Conservation (phyloP, 257 asterid genomes). For the Plectranthus barbatus region DNA sequence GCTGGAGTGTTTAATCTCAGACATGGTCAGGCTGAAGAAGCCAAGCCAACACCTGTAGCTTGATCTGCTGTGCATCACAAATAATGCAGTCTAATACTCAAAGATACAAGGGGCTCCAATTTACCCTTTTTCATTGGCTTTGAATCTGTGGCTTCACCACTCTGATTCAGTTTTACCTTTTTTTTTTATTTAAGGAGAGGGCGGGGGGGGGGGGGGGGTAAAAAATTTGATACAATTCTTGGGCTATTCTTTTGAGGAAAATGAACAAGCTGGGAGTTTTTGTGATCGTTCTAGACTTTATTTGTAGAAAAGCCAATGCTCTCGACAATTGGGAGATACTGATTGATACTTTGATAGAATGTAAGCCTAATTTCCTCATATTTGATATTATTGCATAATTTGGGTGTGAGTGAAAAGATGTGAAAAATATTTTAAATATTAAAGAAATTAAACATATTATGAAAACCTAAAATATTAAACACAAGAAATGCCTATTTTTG, state of each 20-base stretch:
- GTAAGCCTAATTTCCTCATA: no score
- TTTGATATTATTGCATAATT: no score
- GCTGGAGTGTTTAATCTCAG: slow-evolving; percentile 36
- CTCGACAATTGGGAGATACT: no score
- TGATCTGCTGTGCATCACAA: slow-evolving; percentile 18
- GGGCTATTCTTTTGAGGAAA: neutral
- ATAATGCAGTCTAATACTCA: slow-evolving; percentile 9
- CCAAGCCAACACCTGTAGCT: slow-evolving; percentile 33
- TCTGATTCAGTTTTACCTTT: neutral
- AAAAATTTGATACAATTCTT: neutral
- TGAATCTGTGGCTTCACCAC: slow-evolving; percentile 1
- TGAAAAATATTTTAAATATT: no score
- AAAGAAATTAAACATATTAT: no score
- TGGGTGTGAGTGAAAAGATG: no score
- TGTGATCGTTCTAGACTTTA: no score
- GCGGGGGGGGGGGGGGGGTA: neutral
- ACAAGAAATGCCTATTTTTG: no score
- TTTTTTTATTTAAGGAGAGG: neutral
- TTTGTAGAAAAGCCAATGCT: no score
- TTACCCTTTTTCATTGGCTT: neutral
- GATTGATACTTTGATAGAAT: no score
- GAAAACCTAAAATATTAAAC: no score
- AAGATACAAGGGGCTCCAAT: neutral
- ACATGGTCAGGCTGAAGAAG: slow-evolving; percentile 22
- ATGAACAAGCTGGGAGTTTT: neutral